Percentiles rank a stretch among this genome's conserved stretches.
Evolutionary conservation across 306 rosid genomes (phyloP).

Genomic region (Luffa aegyptiaca): DNA sequence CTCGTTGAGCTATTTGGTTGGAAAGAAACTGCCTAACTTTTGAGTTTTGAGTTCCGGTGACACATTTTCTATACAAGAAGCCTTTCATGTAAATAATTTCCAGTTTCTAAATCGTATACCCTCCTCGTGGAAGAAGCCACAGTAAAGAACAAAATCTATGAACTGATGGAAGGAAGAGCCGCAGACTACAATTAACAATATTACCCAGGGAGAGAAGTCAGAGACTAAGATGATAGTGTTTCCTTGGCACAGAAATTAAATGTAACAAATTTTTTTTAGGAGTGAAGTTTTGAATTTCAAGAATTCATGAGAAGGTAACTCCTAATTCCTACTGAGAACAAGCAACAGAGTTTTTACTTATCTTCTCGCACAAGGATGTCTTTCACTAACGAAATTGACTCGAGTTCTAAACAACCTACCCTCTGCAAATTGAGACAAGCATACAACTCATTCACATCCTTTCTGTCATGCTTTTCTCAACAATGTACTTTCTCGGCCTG

Average conservation of each 20-base stretch:
- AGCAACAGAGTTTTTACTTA: background rate
- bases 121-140: background rate
- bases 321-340: background rate
- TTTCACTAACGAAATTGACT: background rate
- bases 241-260: background rate
- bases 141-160: background rate
- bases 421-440: background rate
- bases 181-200: background rate
- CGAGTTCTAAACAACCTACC: background rate
- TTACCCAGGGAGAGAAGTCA: background rate
- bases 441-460: background rate
- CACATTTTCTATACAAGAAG: background rate
- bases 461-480: background rate
- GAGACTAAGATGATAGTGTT: background rate
- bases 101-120: background rate
- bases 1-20: background rate
- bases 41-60: background rate
- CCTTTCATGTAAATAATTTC: background rate
- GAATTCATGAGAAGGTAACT: background rate
- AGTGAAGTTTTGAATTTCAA: background rate
- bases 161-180: background rate
- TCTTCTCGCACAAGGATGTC: background rate
- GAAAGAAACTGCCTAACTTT: background rate
- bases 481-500: background rate
- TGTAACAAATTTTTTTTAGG: background rate